These are phyloP conservation scores for Metschnikowia reukaufii DNA, from an alignment of 805 yeast genomes.

Conservation along the genomic window DNA sequence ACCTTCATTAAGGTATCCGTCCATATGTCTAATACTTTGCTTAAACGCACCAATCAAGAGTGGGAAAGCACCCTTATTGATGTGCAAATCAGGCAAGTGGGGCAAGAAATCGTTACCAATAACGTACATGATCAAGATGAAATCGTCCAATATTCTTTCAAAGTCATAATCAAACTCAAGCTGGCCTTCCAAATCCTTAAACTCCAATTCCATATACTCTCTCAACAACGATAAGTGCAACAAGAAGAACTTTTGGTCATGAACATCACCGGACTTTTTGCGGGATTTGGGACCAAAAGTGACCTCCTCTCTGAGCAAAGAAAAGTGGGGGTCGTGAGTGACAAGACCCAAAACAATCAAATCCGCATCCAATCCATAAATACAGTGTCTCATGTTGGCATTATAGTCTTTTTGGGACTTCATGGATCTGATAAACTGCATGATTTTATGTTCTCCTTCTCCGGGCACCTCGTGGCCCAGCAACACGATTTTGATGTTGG, in stretches of 20 bases:
- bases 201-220: conserved; percentile 88
- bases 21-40: conserved; percentile 65
- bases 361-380: conserved; percentile 96
- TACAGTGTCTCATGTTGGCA: conserved; percentile 85
- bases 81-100: conserved; percentile 87
- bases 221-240: conserved; percentile 85
- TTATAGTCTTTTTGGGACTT: conserved; percentile 73
- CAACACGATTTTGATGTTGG: conserved; percentile 67
- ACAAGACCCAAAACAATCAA: conserved; percentile 89
- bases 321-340: conserved; percentile 94
- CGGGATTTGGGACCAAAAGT: conserved; percentile 63
- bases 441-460: conserved; percentile 97
- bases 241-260: conserved; percentile 77
- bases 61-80: conserved; percentile 97
- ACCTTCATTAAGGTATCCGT: conserved; percentile 80
- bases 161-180: conserved; percentile 73
- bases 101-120: conserved; percentile 98
- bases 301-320: conserved; percentile 93
- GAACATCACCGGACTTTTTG: conserved; percentile 47
- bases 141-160: conserved; percentile 89
- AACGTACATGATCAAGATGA: conserved; percentile 86
- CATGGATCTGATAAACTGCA: conserved; percentile 82
- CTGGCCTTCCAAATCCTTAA: conserved; percentile 63
- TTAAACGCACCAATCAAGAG: conserved; percentile 85
- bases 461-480: conserved; percentile 98